Base-by-base conservation (phyloP, 805 yeast species). In the Teunomyces kruisii region DNA sequence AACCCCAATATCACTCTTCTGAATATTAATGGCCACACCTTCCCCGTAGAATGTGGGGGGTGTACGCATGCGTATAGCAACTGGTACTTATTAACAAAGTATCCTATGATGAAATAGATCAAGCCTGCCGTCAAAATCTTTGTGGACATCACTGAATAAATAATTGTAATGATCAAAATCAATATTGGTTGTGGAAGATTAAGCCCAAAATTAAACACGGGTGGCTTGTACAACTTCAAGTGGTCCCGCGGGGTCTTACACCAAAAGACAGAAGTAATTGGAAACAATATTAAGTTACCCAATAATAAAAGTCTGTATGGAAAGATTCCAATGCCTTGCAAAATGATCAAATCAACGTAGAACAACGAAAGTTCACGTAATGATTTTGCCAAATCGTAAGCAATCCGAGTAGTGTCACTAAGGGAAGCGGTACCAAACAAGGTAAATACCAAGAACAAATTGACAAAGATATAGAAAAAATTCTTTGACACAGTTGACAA, bases 41-140 rank as follows among this genome's bases (percentile, higher is more conserved):
- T 87, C 1, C 98, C 99, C 0, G 97, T 94, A 0, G 97, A 90
- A 66, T 94, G 98, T 31, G 95, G 97, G 8, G 96, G 91, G 63
- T 94, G 98, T 27, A 89, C 90, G 70, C 94, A 85, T 0, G 96
- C 86, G 62, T 88, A 92, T 52, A 94, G 71, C 48, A 92, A 72
- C 64, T 90, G 97, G 62, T 91, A 92, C 66, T 92, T 92, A 76
- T 83, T 89, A 7, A 91, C 96, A 61, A 83, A 84, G 63, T 82
- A 92, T 0, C 98, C 97, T 45, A 89, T 68, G 12, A 87, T 64
- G 61, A 92, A 92, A 64, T 94, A 92, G 1, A 85, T 72, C 45
- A 90, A 68, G 0, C 98, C 97, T 9, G 96, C 87, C 2, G 87
- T 74, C 46, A 94, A 70, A 47, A 92, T 89, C 58, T 88, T 88